Base-by-base conservation (phyloP, 306 rosid species). In the Phaseolus lunatus region DNA sequence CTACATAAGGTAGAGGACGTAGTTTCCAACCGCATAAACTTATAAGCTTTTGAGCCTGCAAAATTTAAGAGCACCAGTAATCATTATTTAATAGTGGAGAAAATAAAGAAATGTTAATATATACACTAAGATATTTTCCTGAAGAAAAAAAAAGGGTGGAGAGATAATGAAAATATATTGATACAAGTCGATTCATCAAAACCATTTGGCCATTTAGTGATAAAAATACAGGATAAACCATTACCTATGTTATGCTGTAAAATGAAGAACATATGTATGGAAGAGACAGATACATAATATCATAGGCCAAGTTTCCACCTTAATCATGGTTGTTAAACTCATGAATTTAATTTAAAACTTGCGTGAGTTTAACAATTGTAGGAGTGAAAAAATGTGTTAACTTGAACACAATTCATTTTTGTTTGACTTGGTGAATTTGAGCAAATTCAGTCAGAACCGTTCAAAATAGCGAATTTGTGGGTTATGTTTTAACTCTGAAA, bases 21-120 rank as follows among this genome's bases (percentile, higher is more conserved):
- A 88, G 93, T 65, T 87, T 93, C 98, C 98, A 95, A 75, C 98
- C 97, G 13, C 90, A 95, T 72, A 95, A 85, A 86, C 92, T 87
- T 74, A 90, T 86, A 70, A 95, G 84, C 84, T 85, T 90, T 81
- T 85, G 96, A 80, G 96, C 95, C 98, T 95, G 90, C 79, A 82
- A 76, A 82, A 24, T 24, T 47, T 78, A 57, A 26, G 75, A 73
- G 72, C 7, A 56, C 0, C 35, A 79, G 14, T 41, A 49, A 12
- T 29, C 63, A 47, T 73, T 78, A 41, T 20, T 47, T 47, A 66
- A 67, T 56, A 22, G 48, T 45, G 19, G 52, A 44, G 43, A 26
- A 26, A 26, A 26, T 48, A 45, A 67, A 50, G 43, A 69, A 68
- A 47, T 47, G 24, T 19, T 47, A 70, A 58, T 49, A 80, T 49